Evolutionary conservation across 1,284 basidiomycete species (phyloP), one percentile per base, ranked within the genome.

Genomic region (Cerrena zonata): DNA sequence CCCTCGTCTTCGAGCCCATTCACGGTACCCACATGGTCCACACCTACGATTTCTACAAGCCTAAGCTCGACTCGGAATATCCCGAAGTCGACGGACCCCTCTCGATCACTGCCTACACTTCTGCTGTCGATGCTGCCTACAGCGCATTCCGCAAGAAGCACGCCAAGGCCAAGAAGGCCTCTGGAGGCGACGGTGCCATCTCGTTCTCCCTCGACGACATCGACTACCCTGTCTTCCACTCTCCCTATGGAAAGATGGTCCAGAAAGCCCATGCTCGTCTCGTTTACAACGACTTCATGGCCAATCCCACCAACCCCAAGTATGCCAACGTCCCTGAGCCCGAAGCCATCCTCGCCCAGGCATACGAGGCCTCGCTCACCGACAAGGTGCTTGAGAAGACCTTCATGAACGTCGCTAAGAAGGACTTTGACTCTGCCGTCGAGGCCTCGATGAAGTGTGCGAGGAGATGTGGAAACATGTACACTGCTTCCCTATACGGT

Each of bases 21-120:
- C 96, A 98, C 73, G 95, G 95, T 45, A 93, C 88, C 49, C 91
- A 96, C 78, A 98, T 99, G 89, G 86, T 88, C 61, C 96, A 99
- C 77, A 91, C 88, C 1, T 98, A 95, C 75, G 94, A 97, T 74
- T 96, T 96, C 69, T 96, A 94, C 85, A 97, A 97, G 77, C 94
- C 94, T 51, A 88, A 91, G 56, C 82, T 96, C 23, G 83, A 85
- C 52, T 92, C 89, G 15, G 93, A 95, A 70, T 94, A 98, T 75
- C 95, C 95, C 56, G 89, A 91, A 63, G 96, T 99, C 50, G 95
- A 99, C 68, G 95, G 95, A 4, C 95, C 95, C 15, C 88, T 96
- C 59, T 97, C 96, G 23, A 89, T 98, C 58, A 89, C 91, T 52
- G 91, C 93, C 47, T 99, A 99, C 77, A 86, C 96, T 59, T 88